Evolutionary conservation across 768 basidiomycete genomes (phyloP), one percentile per base, ranked within the genome.

Genomic region (Pulveroboletus sp.): DNA sequence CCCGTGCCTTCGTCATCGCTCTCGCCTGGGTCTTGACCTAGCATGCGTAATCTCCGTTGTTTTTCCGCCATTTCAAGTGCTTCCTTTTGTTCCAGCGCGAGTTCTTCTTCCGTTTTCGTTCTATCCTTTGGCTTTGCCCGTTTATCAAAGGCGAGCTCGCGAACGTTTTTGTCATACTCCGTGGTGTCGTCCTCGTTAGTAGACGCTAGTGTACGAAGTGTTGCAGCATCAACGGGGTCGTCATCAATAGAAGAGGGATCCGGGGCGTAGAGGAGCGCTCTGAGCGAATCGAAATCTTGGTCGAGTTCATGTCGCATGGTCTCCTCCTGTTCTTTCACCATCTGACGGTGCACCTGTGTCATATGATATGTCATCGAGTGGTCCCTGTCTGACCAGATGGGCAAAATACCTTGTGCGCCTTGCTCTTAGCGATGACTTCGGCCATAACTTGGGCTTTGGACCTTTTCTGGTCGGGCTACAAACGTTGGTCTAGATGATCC

Each of bases 361-460:
- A 50, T 32, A 39, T 1, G 5, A 40, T 30, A 37, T 43, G 13
- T 43, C 26, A 52, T 27, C 50, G 10, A 49, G 5, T 4, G 2
- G 18, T 39, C 26, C 13, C 11, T 8, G 5, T 17, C 26, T 40
- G 4, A 30, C 7, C n/a, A 32, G 21, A 47, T 2, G 32, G 41
- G 31, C 10, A 7, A n/a, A 33, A 64, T 58, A 92, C 95, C 75
- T 95, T 97, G 72, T 98, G 83, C 43, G 84, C 82, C 69, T 99
- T 99, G 70, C 92, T 94, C 71, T 98, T 99, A 1, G 92, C 89
- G 39, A 99, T 91, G 31, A 99, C 89, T 66, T 99, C 96, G 0
- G 89, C 82, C 96, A 99, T 98, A 53, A 97, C 90, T 62, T 99
- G 94, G 2, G 89, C 86, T 69, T 95, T 96, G 5, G 85, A 82